These are phyloP conservation scores for Pseudofabraea citricarpa DNA, from an alignment of 2,329 filamentous ascomycete species.

Conservation along the genomic window DNA sequence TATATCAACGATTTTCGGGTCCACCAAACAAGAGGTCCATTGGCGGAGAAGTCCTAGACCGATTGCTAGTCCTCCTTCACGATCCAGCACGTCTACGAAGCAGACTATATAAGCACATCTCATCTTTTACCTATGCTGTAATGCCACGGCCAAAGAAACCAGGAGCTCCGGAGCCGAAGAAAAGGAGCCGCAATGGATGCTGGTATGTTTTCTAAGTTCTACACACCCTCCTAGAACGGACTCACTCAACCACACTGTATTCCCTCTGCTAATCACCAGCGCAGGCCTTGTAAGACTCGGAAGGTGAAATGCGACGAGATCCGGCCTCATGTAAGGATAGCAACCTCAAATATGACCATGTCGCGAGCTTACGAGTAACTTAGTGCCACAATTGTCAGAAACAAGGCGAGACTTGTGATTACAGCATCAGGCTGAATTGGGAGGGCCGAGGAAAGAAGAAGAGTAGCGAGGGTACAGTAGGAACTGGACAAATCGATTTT, in stretches of 20 bases:
- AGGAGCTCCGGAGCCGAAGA: slow-evolving; percentile 60
- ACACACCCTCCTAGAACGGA: background rate
- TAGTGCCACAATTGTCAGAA: slow-evolving; percentile 72
- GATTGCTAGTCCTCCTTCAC: no score
- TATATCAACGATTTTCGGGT: background rate
- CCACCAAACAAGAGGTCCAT: background rate
- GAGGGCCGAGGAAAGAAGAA: slow-evolving; percentile 64
- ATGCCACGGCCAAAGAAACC: slow-evolving; percentile 66
- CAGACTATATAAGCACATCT: no score
- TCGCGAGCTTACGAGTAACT: no score
- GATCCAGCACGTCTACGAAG: no score
- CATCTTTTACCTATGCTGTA: slow-evolving; percentile 7
- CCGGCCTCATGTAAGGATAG: no score
- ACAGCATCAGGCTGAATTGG: slow-evolving; percentile 78
- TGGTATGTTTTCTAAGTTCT: slow-evolving; percentile 42
- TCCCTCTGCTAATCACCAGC: slow-evolving; percentile 5
- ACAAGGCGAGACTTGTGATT: slow-evolving; percentile 71
- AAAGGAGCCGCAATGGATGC: slow-evolving; percentile 62
- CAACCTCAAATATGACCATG: no score
- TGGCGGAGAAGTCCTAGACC: no score
- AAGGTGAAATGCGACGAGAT: slow-evolving; percentile 82
- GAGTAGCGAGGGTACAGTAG: slow-evolving; percentile 29
- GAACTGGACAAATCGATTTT: slow-evolving; percentile 10
- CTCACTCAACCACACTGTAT: background rate
- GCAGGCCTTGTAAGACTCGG: slow-evolving; percentile 72